Evolutionary conservation across 768 basidiomycete genomes (phyloP), one percentile per base, ranked within the genome.

Genomic region (Boletus edulis): DNA sequence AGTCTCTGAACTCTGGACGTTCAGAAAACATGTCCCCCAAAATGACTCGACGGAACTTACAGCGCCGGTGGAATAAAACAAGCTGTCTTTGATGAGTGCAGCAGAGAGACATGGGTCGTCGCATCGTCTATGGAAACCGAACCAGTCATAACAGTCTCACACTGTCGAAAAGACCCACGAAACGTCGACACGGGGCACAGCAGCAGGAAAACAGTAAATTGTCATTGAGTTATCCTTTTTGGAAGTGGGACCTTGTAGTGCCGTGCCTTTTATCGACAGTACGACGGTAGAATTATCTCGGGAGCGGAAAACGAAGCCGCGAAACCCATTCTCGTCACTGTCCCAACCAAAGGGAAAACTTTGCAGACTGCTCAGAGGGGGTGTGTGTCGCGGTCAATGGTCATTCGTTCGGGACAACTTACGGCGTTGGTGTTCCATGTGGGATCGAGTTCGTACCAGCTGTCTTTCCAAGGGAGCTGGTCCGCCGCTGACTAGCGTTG

Each of bases 181-280:
- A 56, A 94, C 78, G 69, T 91, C 89, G 35, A 95, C 89, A 32
- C 85, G 80, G 15, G n/a, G 94, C 95, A 63, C 96, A 98, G 67
- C 96, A 98, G 72, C 96, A 98, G 1, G 94, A 90, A 66, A 91
- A 92, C 17, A 92, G 70, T 69, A 91, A 63, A 62, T 92, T 92
- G 71, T 97, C 95, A 70, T 98, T 98, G 66, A 86, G 86, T 73
- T 95, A 73, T 98, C 96, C 64, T 88, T 85, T 75, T 83, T 89
- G 48, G 90, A 89, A 13, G 96, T 96, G 14, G 87, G 84, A 3
- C 94, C 94, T 58, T 82, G 81, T 0, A 94, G 70, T 0, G 91
- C 92, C 0, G 95, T 98, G 39, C 87, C 87, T 66, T 98, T 98
- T 71, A 98, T 91, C 42, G 92, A 82, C 31, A 98, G 79, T 11